Percentiles rank a stretch among this genome's conserved stretches.
These are phyloP conservation scores for Nitzschia putrida DNA, from an alignment of 108 stramenopile species.

Conservation along the genomic window DNA sequence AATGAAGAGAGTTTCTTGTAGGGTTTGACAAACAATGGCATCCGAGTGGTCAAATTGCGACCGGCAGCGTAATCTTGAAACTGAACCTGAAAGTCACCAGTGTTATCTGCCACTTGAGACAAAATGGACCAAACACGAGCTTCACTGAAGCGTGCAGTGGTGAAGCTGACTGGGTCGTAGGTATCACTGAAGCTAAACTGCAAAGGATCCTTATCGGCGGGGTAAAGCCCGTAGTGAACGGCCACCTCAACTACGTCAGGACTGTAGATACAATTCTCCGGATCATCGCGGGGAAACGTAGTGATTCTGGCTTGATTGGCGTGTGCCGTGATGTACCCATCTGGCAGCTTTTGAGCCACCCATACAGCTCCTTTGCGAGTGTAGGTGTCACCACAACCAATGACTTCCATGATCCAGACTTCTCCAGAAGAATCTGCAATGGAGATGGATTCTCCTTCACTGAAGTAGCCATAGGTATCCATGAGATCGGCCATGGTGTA, in stretches of 20 bases:
- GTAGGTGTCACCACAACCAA: constrained; percentile 53
- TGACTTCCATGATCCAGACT: constrained; percentile 84
- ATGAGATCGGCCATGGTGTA: constrained; percentile 56
- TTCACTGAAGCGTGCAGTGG: constrained; percentile 60
- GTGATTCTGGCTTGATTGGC: constrained; percentile 78
- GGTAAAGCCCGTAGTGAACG: constrained; percentile 58
- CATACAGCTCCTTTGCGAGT: constrained; percentile 64
- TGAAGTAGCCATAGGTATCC: constrained; percentile 64
- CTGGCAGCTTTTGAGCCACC: constrained; percentile 69
- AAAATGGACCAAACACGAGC: constrained; percentile 72
- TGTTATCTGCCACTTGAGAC: constrained; percentile 37
- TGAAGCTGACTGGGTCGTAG: constrained; percentile 62
- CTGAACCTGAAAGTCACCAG: constrained; percentile 33
- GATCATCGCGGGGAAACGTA: constrained; percentile 54
- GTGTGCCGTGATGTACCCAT: constrained; percentile 58
- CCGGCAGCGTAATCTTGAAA: constrained; percentile 66
- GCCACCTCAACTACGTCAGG: constrained; percentile 67
- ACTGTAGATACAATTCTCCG: constrained; percentile 49
- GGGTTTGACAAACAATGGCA: constrained; percentile 72
- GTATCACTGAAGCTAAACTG: constrained; percentile 66
- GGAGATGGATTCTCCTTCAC: constrained; percentile 66
- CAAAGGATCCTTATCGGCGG: constrained; percentile 30
- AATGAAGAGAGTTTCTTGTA: constrained; percentile 40
- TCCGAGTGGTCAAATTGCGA: constrained; percentile 50
- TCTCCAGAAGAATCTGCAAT: constrained; percentile 63